Base-by-base conservation (phyloP, 805 yeast genomes). In the Wickerhamiella vanderwaltii region DNA sequence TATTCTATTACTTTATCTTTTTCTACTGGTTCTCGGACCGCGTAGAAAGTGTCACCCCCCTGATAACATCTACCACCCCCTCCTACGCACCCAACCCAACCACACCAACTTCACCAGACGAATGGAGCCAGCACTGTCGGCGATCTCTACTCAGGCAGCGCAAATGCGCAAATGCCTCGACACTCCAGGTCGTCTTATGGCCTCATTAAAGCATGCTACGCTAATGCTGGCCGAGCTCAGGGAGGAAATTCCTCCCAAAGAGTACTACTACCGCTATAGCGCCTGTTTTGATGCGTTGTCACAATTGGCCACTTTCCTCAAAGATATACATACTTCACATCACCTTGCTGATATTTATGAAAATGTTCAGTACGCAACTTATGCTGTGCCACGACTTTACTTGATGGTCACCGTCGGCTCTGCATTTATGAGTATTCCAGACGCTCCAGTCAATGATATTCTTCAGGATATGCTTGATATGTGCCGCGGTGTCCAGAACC, bases 401-500 rank as follows among this genome's bases (percentile, higher is more conserved):
- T 67, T 91, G 62, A 85, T 91, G 96, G 80, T 91, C 32, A 88
- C 94, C 2, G 88, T 91, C 12, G 98, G 98, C 6, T 76, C 93
- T 1, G 85, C 84, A 2, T 86, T 81, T 63, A 76, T 88, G 79
- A 65, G 80, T 6, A 68, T 77, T 7, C 71, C 78, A 1, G 84
- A 77, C 43, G 78, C 94, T 0, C 94, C 96, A 0, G 70, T 75
- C 26, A 73, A 73, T 53, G 97, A 86, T 49, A 79, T 91, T 39
- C 72, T 88, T 75, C 83, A 81, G 59, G 98, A 91, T 57, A 80
- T 91, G 94, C 79, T 88, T 53, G 98, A 91, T 60, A 91, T 91
- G 98, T 79, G 94, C 49, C 72, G 94, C 30, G 98, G 96, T 12
- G 94, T 88, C 2, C 98, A 91, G 60, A 88, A 85, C 55, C 98